These are phyloP conservation scores for Spizellomyces punctatus DNA, from an alignment of 192 early-diverging fungal genomes.

Conservation along the genomic window DNA sequence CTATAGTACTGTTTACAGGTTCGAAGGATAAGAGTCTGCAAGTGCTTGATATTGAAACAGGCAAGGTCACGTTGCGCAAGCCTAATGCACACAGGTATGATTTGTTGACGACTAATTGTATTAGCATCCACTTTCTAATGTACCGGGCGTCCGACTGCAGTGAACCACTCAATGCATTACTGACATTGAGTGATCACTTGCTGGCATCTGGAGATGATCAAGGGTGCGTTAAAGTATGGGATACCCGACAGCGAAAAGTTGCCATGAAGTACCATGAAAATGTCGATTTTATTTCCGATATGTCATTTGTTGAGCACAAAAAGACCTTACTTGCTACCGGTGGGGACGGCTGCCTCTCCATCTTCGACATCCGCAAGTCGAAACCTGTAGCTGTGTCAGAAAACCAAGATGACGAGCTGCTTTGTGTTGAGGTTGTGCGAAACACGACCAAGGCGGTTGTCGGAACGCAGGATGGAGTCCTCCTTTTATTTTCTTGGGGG, in stretches of 20 bases:
- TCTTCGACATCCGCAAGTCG: conserved; percentile 88
- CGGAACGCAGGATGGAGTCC: conserved; percentile 86
- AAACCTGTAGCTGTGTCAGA: conserved; percentile 86
- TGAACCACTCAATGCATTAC: conserved; percentile 79
- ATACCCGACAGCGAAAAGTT: conserved; percentile 74
- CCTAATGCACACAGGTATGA: conserved; percentile 79
- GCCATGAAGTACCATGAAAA: conserved; percentile 83
- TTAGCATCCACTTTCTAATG: not conserved
- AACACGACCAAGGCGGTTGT: conserved; percentile 83
- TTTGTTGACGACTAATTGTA: not conserved
- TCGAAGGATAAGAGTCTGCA: conserved; percentile 87
- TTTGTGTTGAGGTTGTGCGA: conserved; percentile 77
- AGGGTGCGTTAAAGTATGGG: conserved; percentile 94
- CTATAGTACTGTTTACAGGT: conserved; percentile 69
- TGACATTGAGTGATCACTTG: conserved; percentile 70
- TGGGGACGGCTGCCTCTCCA: conserved; percentile 89
- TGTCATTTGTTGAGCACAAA: conserved; percentile 69
- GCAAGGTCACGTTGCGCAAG: conserved; percentile 70
- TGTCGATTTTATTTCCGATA: conserved; percentile 90
- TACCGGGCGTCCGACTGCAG: conserved; percentile 32
- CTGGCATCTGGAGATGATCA: conserved; percentile 93
- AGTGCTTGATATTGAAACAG: conserved; percentile 74
- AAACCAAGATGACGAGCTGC: conserved; percentile 93
- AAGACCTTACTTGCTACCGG: conserved; percentile 82
- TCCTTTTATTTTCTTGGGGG: conserved; percentile 87